These are phyloP conservation scores for Noccaea caerulescens DNA, from an alignment of 345 rosid species.

Conservation along the genomic window DNA sequence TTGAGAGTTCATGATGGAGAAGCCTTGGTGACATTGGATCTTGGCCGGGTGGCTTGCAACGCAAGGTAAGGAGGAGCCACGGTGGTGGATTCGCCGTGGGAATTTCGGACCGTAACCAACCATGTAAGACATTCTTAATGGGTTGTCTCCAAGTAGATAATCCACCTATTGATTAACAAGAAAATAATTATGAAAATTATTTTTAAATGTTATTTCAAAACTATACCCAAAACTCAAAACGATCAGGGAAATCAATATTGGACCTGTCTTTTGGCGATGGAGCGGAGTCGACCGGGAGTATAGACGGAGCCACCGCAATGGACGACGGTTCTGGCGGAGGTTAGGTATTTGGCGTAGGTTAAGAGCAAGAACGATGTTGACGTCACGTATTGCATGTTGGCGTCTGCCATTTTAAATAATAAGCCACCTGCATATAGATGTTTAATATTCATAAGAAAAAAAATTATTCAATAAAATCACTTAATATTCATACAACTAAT, in stretches of 20 bases:
- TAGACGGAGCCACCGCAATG: slow-evolving; percentile 57
- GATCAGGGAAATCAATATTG: not conserved
- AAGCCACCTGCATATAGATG: slow-evolving; percentile 62
- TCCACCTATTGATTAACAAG: slow-evolving; percentile 58
- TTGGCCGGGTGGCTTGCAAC: slow-evolving; percentile 64
- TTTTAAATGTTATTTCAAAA: not conserved
- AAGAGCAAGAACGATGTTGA: slow-evolving; percentile 62
- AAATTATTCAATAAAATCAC: not conserved
- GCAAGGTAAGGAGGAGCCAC: slow-evolving; percentile 91
- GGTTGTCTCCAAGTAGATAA: slow-evolving; percentile 89
- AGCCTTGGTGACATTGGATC: slow-evolving; percentile 79
- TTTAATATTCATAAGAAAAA: not conserved
- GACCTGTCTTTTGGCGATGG: slow-evolving; percentile 59
- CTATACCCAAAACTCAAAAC: too few relatives aligned
- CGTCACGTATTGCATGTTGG: slow-evolving; percentile 67
- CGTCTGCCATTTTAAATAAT: slow-evolving; percentile 57
- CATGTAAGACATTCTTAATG: slow-evolving; percentile 89
- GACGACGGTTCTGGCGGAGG: slow-evolving; percentile 48
- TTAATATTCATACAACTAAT: too few relatives aligned
- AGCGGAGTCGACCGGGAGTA: slow-evolving; percentile 52
- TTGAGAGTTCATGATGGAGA: slow-evolving; percentile 59
- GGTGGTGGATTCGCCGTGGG: slow-evolving; percentile 89
- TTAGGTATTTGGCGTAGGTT: slow-evolving; percentile 60
- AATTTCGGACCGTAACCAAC: slow-evolving; percentile 85
- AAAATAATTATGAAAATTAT: not conserved